These are phyloP conservation scores for Neofusicoccum parvum DNA, from an alignment of 2,329 filamentous ascomycete genomes.

Conservation along the genomic window DNA sequence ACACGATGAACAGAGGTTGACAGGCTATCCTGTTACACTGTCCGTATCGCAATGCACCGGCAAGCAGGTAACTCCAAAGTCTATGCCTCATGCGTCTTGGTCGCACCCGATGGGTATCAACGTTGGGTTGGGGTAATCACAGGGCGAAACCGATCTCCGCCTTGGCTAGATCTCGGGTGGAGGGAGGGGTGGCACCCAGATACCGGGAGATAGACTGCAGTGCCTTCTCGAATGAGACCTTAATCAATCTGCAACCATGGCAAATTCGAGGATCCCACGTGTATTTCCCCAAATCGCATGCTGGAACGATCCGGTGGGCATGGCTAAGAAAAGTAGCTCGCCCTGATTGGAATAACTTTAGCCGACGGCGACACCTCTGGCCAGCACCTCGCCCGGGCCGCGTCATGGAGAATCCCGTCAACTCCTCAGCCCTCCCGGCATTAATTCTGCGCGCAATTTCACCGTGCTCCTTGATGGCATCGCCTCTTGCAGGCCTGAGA, in stretches of 20 bases:
- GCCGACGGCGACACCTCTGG: neutral
- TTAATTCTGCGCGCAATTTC: neutral
- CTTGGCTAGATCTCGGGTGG: constrained; percentile 10
- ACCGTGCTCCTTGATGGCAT: neutral
- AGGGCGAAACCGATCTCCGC: neutral
- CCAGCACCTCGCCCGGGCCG: neutral
- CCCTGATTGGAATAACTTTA: constrained; percentile 3
- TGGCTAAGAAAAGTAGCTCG: constrained; percentile 9
- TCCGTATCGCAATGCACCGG: neutral
- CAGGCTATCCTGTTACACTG: neutral
- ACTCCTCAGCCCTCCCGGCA: neutral
- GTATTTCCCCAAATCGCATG: constrained; percentile 3
- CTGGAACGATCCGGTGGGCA: constrained; percentile 5
- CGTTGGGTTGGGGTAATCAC: neutral
- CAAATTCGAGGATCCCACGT: constrained; percentile 11
- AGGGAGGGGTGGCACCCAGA: constrained; percentile 1
- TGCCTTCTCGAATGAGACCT: constrained; percentile 12
- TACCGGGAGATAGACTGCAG: neutral
- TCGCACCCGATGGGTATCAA: neutral
- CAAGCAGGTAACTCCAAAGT: neutral
- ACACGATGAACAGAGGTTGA: constrained; percentile 75
- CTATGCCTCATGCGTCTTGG: neutral
- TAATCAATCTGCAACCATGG: constrained; percentile 9
- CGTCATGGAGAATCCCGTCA: constrained; percentile 3
- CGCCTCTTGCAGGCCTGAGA: neutral